These are phyloP conservation scores for Amniculicola lignicola DNA, from an alignment of 495 filamentous ascomycete genomes.

Conservation along the genomic window DNA sequence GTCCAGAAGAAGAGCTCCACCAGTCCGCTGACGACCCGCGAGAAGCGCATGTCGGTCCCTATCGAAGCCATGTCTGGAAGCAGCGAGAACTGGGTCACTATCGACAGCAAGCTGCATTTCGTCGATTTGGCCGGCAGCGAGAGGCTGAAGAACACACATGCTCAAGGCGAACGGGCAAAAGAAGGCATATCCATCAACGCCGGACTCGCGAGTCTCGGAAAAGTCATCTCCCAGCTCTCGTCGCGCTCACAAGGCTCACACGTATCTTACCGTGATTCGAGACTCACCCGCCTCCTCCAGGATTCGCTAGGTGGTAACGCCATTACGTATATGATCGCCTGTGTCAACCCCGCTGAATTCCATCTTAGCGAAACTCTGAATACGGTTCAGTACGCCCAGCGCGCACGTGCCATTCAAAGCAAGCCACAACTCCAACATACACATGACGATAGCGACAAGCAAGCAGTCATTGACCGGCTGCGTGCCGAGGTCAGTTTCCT, in stretches of 20 bases:
- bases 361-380: slow-evolving; percentile 97
- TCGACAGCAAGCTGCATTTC: slow-evolving; percentile 98
- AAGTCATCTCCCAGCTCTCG: slow-evolving; percentile 97
- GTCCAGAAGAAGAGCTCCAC: slow-evolving; percentile 71
- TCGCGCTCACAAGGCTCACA: slow-evolving; percentile 84
- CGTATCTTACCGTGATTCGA: slow-evolving; percentile 97
- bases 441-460: slow-evolving; percentile 88
- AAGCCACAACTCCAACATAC: slow-evolving; percentile 94
- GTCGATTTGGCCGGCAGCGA: slow-evolving; percentile 98
- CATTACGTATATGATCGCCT: slow-evolving; percentile 99
- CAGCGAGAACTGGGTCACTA: slow-evolving; percentile 69
- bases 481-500: slow-evolving; percentile 93
- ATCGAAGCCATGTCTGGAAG: slow-evolving; percentile 69
- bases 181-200: slow-evolving; percentile 99
- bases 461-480: slow-evolving; percentile 88
- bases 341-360: slow-evolving; percentile 94
- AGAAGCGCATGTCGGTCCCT: slow-evolving; percentile 89
- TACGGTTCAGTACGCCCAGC: slow-evolving; percentile 94
- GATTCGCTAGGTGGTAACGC: slow-evolving; percentile 98
- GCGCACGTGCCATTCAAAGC: slow-evolving; percentile 94
- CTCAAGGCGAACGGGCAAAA: slow-evolving; percentile 89
- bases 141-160: slow-evolving; percentile 93
- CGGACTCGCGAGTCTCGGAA: slow-evolving; percentile 89
- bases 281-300: slow-evolving; percentile 90
- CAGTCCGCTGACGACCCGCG: slow-evolving; percentile 54